Base-by-base conservation (phyloP, 148 eudicot genomes). In the Vaccinium darrowii region DNA sequence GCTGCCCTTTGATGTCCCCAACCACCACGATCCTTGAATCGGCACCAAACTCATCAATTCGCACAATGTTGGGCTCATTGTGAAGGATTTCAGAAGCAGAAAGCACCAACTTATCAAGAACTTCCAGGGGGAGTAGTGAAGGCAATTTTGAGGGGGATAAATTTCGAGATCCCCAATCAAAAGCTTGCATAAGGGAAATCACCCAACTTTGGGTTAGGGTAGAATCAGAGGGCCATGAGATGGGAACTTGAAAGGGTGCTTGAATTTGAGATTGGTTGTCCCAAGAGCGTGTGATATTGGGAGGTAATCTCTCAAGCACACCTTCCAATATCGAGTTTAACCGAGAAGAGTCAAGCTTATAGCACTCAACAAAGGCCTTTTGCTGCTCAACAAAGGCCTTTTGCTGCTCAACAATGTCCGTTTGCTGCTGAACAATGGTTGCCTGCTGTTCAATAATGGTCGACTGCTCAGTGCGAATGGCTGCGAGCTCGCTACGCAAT, bases 31-130 rank as follows among this genome's bases (percentile, higher is more conserved):
- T 94, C 5, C 76, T 89, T 14, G 91, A 88, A 69, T 85, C 82
- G 14, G 33, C 53, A 0, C 79, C 87, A 14, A 84, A n/a, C 4
- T 86, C 90, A 8, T 96, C 95, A n/a, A 96, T 89, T 1, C 8
- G 81, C 5, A 96, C 98, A 50, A 94, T 92, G 90, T 96, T 96
- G 18, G 94, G 94, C 84, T 96, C 99, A 65, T 94, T 92, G 53
- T 94, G 95, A 49, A 96, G 88, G 30, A 94, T 88, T 83, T 93
- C 93, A 0, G 97, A 92, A 0, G 94, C 95, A 14, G 87, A 80
- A 0, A 93, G 89, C 4, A 94, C 89, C 2, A 96, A 82, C 25
- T 81, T 83, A 21, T 94, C 97, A 50, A 96, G 92, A 11, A 81
- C 90, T 0, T 86, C 82, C 0, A 96, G 93, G 5, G 98, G 98